These are phyloP conservation scores for Porogramme epimiltina DNA, from an alignment of 1,284 basidiomycete genomes.

Conservation along the genomic window DNA sequence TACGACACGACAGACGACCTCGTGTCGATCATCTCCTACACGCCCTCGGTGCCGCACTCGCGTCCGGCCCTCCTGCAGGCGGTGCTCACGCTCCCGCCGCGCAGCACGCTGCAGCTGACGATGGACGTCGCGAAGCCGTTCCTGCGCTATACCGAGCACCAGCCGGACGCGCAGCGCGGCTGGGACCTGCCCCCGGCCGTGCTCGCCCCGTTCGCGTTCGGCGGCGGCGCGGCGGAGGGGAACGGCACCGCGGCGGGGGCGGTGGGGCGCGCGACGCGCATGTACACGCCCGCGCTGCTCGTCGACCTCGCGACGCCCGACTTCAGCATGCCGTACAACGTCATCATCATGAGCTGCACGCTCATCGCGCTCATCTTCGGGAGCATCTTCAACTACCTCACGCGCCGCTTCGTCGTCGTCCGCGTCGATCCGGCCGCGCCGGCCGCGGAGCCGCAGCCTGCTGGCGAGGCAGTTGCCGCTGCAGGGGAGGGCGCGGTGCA, in stretches of 20 bases:
- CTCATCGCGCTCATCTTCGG: conserved; percentile 94
- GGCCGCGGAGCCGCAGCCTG: neutral
- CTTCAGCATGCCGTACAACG: conserved; percentile 99
- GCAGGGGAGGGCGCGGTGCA: neutral
- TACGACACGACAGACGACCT: conserved; percentile 51
- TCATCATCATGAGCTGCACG: conserved; percentile 94
- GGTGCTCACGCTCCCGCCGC: conserved; percentile 69
- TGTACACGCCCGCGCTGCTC: conserved; percentile 83
- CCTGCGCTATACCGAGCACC: conserved; percentile 93
- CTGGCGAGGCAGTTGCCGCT: neutral
- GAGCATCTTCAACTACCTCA: conserved; percentile 85
- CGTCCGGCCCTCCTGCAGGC: conserved; percentile 79
- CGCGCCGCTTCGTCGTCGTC: conserved; percentile 73
- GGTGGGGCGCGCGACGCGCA: conserved; percentile 34
- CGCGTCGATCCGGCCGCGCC: conserved; percentile 16
- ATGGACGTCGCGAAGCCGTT: conserved; percentile 86
- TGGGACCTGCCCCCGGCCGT: conserved; percentile 91
- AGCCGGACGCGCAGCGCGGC: conserved; percentile 92
- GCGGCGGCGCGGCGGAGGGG: conserved; percentile 3
- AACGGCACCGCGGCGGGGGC: neutral
- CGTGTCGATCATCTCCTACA: conserved; percentile 64
- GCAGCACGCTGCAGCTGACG: conserved; percentile 61
- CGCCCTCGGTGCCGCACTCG: conserved; percentile 67
- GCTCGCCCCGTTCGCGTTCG: conserved; percentile 49
- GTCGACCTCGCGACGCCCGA: conserved; percentile 95